Evolutionary conservation across 1,139 yeast species (phyloP).

Genomic region (Candida mesenterica): DNA sequence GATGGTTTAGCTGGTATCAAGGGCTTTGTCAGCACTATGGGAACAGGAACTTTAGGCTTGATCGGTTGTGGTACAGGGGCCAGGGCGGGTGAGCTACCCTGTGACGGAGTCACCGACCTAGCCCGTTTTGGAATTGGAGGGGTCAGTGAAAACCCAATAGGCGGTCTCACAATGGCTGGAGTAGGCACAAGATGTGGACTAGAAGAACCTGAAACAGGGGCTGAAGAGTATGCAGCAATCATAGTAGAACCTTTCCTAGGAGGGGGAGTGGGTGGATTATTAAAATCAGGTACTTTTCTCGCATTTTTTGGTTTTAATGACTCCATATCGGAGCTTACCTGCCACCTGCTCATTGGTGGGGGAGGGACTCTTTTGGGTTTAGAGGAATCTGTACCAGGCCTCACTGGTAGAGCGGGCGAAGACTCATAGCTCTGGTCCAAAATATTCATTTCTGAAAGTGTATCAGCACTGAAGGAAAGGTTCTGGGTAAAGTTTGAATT

Average conservation of each 20-base stretch:
- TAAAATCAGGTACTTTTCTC: constrained; percentile 20
- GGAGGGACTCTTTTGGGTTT: constrained; percentile 38
- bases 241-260: constrained; percentile 17
- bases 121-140: constrained; percentile 43
- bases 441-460: constrained; percentile 39
- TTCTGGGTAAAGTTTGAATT: constrained; percentile 13
- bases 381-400: constrained; percentile 16
- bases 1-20: constrained; percentile 39
- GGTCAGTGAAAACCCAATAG: constrained; percentile 38
- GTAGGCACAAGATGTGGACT: constrained; percentile 9
- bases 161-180: constrained; percentile 13
- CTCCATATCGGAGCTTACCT: constrained; percentile 7
- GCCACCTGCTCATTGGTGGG: constrained; percentile 32
- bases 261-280: constrained; percentile 28
- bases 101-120: constrained; percentile 27
- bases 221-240: background rate
- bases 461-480: constrained; percentile 24
- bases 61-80: constrained; percentile 12
- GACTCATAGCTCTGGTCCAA: constrained; percentile 29
- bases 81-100: constrained; percentile 12
- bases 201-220: constrained; percentile 11
- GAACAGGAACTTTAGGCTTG: background rate
- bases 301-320: constrained; percentile 11
- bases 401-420: constrained; percentile 22
- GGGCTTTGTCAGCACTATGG: constrained; percentile 20